Percentiles rank a stretch among this genome's conserved stretches.
phyloP scores from a whole-genome alignment of 148 eudicot genomes.

The Rhododendron simsii region DNA sequence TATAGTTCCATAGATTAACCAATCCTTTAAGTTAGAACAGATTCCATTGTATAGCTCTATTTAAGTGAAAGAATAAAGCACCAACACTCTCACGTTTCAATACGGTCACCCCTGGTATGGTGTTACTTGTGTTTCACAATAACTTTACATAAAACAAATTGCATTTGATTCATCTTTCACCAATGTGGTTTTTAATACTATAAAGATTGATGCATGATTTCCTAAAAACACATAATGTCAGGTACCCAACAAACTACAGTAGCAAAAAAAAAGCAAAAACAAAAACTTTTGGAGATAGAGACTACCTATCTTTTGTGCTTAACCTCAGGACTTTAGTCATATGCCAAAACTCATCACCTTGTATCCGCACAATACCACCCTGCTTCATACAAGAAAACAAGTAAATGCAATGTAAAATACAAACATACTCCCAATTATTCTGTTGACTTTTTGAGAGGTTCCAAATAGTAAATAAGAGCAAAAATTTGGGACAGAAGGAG shows the following conservation, averaged over 20 bases:
- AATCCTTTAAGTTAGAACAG: neutral
- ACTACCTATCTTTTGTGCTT: slow-evolving; percentile 64
- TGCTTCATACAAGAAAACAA: slow-evolving; percentile 16
- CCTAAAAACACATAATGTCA: neutral
- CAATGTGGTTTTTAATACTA: neutral
- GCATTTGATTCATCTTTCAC: neutral
- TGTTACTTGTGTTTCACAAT: neutral
- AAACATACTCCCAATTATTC: neutral
- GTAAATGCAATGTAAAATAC: neutral
- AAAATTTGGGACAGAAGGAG: too few relatives aligned
- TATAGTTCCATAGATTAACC: neutral
- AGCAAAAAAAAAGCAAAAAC: neutral
- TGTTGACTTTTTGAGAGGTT: neutral
- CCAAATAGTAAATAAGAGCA: too few relatives aligned
- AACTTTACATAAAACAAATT: neutral
- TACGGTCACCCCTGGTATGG: neutral
- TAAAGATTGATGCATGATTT: neutral
- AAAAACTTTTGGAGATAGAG: neutral
- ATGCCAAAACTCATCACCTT: slow-evolving; percentile 98
- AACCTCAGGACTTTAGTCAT: slow-evolving; percentile 86
- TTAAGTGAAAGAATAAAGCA: neutral
- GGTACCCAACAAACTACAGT: neutral
- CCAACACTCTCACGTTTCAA: neutral
- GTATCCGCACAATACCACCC: slow-evolving; percentile 61
- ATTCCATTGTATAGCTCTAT: neutral